phyloP scores from a whole-genome alignment of 2,329 filamentous ascomycete genomes.

The Leptodontidium sp. region DNA sequence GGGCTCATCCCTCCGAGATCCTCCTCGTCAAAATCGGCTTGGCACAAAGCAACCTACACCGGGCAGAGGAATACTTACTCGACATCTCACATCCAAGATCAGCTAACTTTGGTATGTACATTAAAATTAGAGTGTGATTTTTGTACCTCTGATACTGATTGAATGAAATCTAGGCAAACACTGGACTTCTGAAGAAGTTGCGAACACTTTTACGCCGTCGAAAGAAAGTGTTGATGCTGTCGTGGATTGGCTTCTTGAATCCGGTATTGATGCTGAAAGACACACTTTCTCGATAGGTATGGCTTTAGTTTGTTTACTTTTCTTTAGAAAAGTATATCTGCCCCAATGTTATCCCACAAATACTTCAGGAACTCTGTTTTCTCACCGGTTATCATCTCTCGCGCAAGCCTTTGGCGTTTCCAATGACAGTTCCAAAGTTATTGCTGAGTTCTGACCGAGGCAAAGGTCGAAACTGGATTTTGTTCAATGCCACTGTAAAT shows the following conservation, averaged over 20 bases:
- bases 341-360: not conserved
- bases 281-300: not conserved
- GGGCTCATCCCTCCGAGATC: not conserved
- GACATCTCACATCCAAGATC: constrained; percentile 54
- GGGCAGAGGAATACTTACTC: constrained; percentile 53
- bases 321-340: too few species aligned
- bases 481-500: constrained; percentile 44
- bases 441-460: constrained; percentile 55
- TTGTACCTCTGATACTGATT: not conserved
- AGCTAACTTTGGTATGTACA: constrained; percentile 46
- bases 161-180: constrained; percentile 48
- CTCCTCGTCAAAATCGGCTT: constrained; percentile 49
- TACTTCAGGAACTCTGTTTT: constrained; percentile 43
- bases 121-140: not conserved
- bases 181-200: constrained; percentile 51
- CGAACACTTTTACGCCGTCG: constrained; percentile 53
- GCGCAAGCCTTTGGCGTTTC: not conserved
- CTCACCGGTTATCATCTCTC: not conserved
- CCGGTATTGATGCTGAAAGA: constrained; percentile 52
- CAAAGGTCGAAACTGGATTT: constrained; percentile 34
- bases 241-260: constrained; percentile 58
- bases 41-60: constrained; percentile 54
- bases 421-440: not conserved
- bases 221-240: constrained; percentile 57
- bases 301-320: not conserved